Percentiles rank a stretch among this genome's conserved stretches.
Conservation (phyloP, 495 filamentous ascomycete genomes). For the Cercophora newfieldiana region DNA sequence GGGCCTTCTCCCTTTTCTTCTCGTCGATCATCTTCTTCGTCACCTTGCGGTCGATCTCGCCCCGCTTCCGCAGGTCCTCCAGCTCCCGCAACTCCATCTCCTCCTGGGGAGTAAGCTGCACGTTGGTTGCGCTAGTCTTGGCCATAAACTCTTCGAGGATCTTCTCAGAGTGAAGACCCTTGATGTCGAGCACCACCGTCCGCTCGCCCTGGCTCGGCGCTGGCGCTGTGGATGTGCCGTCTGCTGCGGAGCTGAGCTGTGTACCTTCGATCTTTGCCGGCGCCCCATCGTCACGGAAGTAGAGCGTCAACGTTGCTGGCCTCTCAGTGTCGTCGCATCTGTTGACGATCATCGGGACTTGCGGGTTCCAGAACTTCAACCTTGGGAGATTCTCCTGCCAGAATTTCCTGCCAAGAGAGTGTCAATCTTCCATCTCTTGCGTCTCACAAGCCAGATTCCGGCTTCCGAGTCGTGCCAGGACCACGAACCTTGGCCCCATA, state of each 20-base stretch:
- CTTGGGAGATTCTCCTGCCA: conserved; percentile 80
- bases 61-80: conserved; percentile 54
- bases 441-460: neutral
- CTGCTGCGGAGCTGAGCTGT: conserved; percentile 38
- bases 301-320: conserved; percentile 71
- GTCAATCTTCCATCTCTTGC: neutral
- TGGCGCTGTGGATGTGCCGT: conserved; percentile 40
- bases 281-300: conserved; percentile 54
- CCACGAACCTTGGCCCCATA: conserved; percentile 71
- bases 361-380: conserved; percentile 92
- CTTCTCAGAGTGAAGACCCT: conserved; percentile 55
- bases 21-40: conserved; percentile 62
- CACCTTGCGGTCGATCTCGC: conserved; percentile 57
- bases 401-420: conserved; percentile 63
- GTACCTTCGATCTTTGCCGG: conserved; percentile 28
- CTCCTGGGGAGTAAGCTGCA: conserved; percentile 63
- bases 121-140: conserved; percentile 64
- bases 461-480: neutral
- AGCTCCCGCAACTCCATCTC: conserved; percentile 57
- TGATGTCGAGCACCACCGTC: conserved; percentile 61
- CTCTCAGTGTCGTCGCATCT: conserved; percentile 58
- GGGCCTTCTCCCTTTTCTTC: conserved; percentile 60
- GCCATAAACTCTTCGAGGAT: conserved; percentile 70
- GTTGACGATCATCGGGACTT: conserved; percentile 76
- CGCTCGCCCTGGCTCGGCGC: conserved; percentile 45